These are phyloP conservation scores for Aspergillus avenaceus DNA, from an alignment of 495 filamentous ascomycete species.

Conservation along the genomic window DNA sequence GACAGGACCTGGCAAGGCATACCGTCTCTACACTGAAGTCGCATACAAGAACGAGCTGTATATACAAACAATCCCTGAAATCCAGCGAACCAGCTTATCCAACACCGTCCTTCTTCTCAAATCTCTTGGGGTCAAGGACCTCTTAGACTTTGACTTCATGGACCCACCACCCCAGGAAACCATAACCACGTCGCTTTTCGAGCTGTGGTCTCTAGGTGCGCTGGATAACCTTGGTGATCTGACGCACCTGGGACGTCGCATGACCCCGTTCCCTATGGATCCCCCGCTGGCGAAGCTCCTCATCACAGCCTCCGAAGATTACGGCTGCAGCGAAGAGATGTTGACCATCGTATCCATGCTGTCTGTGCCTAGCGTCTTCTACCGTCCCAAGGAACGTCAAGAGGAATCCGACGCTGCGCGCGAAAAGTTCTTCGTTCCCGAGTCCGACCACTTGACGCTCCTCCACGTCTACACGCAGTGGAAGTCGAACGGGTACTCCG, in stretches of 20 bases:
- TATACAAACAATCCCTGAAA: slow-evolving; percentile 96
- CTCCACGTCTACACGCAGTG: slow-evolving; percentile 96
- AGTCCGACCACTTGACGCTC: slow-evolving; percentile 94
- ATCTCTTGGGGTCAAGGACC: slow-evolving; percentile 87
- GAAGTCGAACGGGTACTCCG: slow-evolving; percentile 84
- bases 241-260: slow-evolving; percentile 79
- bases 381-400: slow-evolving; percentile 93
- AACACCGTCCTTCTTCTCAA: slow-evolving; percentile 95
- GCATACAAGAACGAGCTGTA: slow-evolving; percentile 97
- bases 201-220: slow-evolving; percentile 95
- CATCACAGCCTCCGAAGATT: slow-evolving; percentile 79
- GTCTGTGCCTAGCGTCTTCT: slow-evolving; percentile 93
- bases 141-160: slow-evolving; percentile 99
- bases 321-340: slow-evolving; percentile 95
- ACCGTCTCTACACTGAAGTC: slow-evolving; percentile 87
- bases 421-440: slow-evolving; percentile 98
- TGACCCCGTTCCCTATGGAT: slow-evolving; percentile 98
- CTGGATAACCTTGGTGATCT: slow-evolving; percentile 91
- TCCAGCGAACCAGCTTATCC: slow-evolving; percentile 91
- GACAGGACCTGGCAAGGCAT: slow-evolving; percentile 94
- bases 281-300: slow-evolving; percentile 90
- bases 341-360: slow-evolving; percentile 98
- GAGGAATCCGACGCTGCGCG: slow-evolving; percentile 94
- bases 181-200: slow-evolving; percentile 95
- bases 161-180: slow-evolving; percentile 98